Base-by-base conservation (phyloP, 306 rosid genomes). In the Malus fusca region DNA sequence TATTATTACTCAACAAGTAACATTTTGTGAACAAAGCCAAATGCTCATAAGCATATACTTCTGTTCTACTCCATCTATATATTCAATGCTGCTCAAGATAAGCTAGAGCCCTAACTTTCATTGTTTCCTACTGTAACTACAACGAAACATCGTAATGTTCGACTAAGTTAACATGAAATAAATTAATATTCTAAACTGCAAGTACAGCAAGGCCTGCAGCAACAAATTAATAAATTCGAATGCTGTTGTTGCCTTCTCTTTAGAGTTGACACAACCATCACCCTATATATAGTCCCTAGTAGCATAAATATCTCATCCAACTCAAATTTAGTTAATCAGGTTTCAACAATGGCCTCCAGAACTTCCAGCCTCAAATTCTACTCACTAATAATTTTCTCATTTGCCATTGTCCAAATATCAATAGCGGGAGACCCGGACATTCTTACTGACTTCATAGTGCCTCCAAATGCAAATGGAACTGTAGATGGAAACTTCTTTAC, bases 341-440 rank as follows among this genome's bases (percentile, higher is more conserved):
- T 72, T 55, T 59, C 48, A 52, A 52, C 58, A 5, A 52, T 52
- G 58, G 21, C 42, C 11, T 31, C 68, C 31, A 63, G 42, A 63
- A 63, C 42, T 17, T 23, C 72, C 5, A 65, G 46, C 55, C 25
- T 80, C 7, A 80, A 75, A 55, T 10, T 35, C 40, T 66, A 80
- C 69, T 78, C 77, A 44, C 19, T 78, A 25, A 18, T 85, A 18
- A 11, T 78, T n/a, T 80, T 15, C 31, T 62, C 73, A 1, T 69
- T 82, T 8, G 52, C 63, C 53, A 37, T 84, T 18, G 13, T 76
- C 26, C 43, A 65, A 73, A 77, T 71, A 28, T 71, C 83, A 64
- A 56, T 7, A 11, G 81, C 85, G 0, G 74, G 68, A 28, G 68
- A 89, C 25, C 84, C 91, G 0, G 68, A 87, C 58, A 88, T 87